Percentiles rank a stretch among this genome's conserved stretches.
phyloP scores from a whole-genome alignment of 2,329 filamentous ascomycete genomes.

The Alternaria ventricosa region DNA sequence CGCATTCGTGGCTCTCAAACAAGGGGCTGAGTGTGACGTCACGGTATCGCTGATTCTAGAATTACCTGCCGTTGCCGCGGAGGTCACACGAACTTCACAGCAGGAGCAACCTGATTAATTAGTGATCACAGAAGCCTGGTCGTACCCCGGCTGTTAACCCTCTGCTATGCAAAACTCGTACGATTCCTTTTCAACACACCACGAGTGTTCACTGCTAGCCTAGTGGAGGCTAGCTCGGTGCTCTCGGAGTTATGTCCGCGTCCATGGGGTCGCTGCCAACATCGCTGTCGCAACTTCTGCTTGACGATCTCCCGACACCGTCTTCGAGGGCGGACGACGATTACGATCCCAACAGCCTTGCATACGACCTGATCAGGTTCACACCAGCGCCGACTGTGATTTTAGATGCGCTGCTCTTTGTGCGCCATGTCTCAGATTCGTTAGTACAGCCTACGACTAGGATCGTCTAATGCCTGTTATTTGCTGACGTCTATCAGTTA shows the following conservation, averaged over 20 bases:
- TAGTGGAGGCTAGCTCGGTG: constrained; percentile 10
- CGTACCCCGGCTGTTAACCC: constrained; percentile 10
- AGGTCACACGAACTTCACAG: not conserved
- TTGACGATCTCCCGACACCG: constrained; percentile 25
- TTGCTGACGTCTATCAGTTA: constrained; percentile 27
- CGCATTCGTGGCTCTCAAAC: not conserved
- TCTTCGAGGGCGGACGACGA: constrained; percentile 11
- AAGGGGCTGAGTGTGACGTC: constrained; percentile 4
- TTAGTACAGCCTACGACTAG: not conserved
- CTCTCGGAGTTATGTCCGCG: constrained; percentile 22
- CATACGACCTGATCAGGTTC: constrained; percentile 42
- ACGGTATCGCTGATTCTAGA: not conserved
- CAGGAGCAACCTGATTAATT: not conserved
- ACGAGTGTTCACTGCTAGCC: constrained; percentile 10
- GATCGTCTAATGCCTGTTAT: not conserved
- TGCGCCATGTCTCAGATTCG: constrained; percentile 53
- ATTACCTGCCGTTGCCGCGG: not conserved
- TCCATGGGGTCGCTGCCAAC: constrained; percentile 13
- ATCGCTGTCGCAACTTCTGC: constrained; percentile 6
- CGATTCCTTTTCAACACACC: constrained; percentile 20
- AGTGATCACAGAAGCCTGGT: constrained; percentile 18
- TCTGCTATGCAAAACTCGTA: constrained; percentile 28
- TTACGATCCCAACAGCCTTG: constrained; percentile 12
- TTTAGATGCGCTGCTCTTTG: constrained; percentile 61
- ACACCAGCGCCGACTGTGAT: constrained; percentile 50